phyloP scores from a whole-genome alignment of 2,329 filamentous ascomycete species.

The Mycosphaerella arachidis region DNA sequence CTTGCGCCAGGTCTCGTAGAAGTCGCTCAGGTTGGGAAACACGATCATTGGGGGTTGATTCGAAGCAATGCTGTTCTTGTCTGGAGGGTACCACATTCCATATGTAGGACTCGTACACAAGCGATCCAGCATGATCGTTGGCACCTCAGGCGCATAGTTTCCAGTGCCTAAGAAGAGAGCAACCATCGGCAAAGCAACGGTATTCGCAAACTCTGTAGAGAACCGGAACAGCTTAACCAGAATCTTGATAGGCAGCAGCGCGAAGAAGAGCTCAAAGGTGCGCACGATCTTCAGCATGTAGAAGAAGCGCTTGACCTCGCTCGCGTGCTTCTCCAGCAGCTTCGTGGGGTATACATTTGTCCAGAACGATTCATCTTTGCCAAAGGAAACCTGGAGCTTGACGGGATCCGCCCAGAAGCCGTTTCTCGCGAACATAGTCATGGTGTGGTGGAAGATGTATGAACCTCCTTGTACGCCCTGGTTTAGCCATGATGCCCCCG shows the following conservation, averaged over 20 bases:
- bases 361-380: conserved; percentile 61
- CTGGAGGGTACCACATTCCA: conserved; percentile 55
- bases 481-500: conserved; percentile 58
- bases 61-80: conserved; percentile 44
- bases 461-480: conserved; percentile 61
- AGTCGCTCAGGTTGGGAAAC: conserved; percentile 58
- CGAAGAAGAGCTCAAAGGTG: conserved; percentile 57
- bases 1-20: conserved; percentile 57
- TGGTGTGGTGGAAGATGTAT: conserved; percentile 64
- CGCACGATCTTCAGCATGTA: conserved; percentile 54
- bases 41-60: conserved; percentile 57
- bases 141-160: conserved; percentile 68
- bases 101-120: conserved; percentile 52
- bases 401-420: conserved; percentile 55
- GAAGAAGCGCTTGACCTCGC: conserved; percentile 53
- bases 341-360: conserved; percentile 61
- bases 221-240: conserved; percentile 66
- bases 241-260: conserved; percentile 57
- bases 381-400: conserved; percentile 59
- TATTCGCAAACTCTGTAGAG: conserved; percentile 64
- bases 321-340: conserved; percentile 52
- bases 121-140: conserved; percentile 59
- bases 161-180: conserved; percentile 71
- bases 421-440: conserved; percentile 59
- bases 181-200: conserved; percentile 66